Percentiles rank a stretch among this genome's conserved stretches.
Evolutionary conservation across 305 asterid genomes (phyloP).

Genomic region (Solanum hybrid): DNA sequence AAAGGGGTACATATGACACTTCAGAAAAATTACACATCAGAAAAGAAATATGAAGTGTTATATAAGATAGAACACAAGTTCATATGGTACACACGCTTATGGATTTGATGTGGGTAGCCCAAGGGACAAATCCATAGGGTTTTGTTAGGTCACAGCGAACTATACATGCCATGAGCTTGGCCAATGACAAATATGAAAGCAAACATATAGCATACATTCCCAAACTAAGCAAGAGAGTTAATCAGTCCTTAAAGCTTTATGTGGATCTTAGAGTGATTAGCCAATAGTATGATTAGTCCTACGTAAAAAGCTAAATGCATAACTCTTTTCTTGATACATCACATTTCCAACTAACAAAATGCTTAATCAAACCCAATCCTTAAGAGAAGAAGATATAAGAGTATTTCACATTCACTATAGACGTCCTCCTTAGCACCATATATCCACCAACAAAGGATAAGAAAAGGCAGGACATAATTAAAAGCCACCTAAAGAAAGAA

Average conservation of each 20-base stretch:
- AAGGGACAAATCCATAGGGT: not conserved
- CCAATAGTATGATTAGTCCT: not conserved
- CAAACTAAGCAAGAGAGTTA: not conserved
- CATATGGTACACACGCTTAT: not conserved
- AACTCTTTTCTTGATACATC: not conserved
- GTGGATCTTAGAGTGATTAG: not conserved
- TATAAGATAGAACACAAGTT: not conserved
- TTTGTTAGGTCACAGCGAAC: not conserved
- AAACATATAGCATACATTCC: not conserved
- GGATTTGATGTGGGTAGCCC: not conserved
- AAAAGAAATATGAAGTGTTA: not conserved
- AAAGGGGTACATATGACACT: not conserved
- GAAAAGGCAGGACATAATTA: not conserved
- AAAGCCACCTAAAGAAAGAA: not conserved
- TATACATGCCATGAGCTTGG: not conserved
- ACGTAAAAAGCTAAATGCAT: not conserved
- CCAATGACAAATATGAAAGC: not conserved
- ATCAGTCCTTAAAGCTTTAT: not conserved
- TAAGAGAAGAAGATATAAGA: not conserved
- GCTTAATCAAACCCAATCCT: not conserved
- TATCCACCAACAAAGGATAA: not conserved
- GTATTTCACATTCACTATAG: not conserved
- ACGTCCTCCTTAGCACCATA: not conserved
- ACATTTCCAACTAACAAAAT: not conserved
- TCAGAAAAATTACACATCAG: not conserved